These are phyloP conservation scores for Xylariales sp. DNA, from an alignment of 2,329 filamentous ascomycete species.

Conservation along the genomic window DNA sequence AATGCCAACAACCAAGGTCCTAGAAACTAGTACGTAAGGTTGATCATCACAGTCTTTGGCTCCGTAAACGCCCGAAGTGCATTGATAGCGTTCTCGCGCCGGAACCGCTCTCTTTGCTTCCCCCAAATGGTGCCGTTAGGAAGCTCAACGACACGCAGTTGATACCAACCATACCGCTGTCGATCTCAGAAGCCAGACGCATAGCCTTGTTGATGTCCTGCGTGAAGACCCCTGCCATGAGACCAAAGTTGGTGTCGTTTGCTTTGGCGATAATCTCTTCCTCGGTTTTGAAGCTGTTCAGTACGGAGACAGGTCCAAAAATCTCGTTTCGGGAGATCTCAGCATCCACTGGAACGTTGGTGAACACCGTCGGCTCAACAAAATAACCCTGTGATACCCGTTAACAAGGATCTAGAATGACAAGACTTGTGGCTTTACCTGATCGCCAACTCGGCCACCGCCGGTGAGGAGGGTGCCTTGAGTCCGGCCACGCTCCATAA, in stretches of 20 bases:
- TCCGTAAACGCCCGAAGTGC: constrained; percentile 43
- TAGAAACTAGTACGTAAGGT: constrained; percentile 24
- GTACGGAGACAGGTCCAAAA: constrained; percentile 52
- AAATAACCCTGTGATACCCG: constrained; percentile 36
- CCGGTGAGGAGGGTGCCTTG: constrained; percentile 34
- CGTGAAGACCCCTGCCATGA: constrained; percentile 51
- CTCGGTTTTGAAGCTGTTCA: constrained; percentile 51
- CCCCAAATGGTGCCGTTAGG: constrained; percentile 42
- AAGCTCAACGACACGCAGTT: constrained; percentile 44
- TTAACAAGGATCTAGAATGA: no score
- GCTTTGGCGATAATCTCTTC: constrained; percentile 49
- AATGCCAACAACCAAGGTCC: no score
- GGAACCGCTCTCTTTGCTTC: constrained; percentile 43
- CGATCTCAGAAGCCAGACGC: constrained; percentile 48
- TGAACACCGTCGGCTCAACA: constrained; percentile 43
- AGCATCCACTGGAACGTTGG: constrained; percentile 33
- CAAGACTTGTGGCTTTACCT: no score
- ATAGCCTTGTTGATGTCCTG: constrained; percentile 60
- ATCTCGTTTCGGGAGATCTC: constrained; percentile 50
- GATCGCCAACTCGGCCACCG: constrained; percentile 25
- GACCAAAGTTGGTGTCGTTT: constrained; percentile 46
- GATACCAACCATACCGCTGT: constrained; percentile 67
- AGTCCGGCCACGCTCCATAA: constrained; percentile 36
- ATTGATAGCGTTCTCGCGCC: constrained; percentile 43
- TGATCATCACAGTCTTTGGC: constrained; percentile 45